Conservation (phyloP, 345 rosid species). For the Psidium guajava region DNA sequence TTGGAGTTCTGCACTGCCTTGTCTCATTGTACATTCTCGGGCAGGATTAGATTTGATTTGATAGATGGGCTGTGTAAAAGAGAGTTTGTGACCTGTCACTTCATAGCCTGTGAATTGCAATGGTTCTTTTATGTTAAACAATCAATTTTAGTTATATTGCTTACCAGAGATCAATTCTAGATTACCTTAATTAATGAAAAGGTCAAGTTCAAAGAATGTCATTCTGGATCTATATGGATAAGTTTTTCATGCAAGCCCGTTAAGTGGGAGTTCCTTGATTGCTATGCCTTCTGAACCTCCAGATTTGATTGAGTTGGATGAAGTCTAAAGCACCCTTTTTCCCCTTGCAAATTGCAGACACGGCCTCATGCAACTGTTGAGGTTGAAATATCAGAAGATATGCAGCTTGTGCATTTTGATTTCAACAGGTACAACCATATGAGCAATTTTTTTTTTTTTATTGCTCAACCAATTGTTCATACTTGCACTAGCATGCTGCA, state of each 20-base stretch:
- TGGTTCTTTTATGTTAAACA: background rate
- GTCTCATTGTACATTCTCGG: background rate
- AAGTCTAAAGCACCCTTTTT: constrained; percentile 4
- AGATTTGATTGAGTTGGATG: background rate
- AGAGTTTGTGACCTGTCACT: background rate
- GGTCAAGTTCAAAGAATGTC: background rate
- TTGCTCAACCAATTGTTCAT: background rate
- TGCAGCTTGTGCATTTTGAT: constrained; percentile 99
- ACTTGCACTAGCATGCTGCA: background rate
- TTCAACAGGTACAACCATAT: constrained; percentile 62
- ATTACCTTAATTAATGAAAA: background rate
- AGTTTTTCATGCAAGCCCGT: background rate
- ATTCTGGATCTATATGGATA: background rate
- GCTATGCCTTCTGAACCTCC: background rate
- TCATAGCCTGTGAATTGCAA: background rate
- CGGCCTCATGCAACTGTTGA: constrained; percentile 99
- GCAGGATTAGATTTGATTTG: background rate
- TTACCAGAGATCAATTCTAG: background rate
- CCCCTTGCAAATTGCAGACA: constrained; percentile 36
- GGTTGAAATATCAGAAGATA: constrained; percentile 99
- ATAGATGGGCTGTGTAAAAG: background rate
- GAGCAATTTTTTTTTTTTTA: background rate
- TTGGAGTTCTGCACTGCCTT: background rate
- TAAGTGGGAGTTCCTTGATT: background rate
- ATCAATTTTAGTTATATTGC: background rate